Conservation (phyloP, 2,329 filamentous ascomycete species). For the Apiospora kogelbergensis region DNA sequence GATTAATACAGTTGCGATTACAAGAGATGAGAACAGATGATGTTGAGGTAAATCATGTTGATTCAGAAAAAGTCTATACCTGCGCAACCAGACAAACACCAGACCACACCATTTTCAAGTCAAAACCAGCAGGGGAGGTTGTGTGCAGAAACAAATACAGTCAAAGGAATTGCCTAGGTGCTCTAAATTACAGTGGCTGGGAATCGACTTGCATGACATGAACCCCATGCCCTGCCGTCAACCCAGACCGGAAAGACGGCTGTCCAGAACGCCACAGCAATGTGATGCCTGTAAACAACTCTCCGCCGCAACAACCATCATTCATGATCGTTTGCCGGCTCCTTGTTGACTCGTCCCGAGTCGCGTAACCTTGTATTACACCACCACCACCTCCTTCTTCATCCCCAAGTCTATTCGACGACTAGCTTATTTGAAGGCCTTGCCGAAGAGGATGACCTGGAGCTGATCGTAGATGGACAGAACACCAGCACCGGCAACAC, state of each 20-base stretch:
- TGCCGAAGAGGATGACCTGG: constrained; percentile 99
- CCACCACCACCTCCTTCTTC: constrained; percentile 31
- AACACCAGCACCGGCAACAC: constrained; percentile 99
- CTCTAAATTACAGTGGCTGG: constrained; percentile 65
- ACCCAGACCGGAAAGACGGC: constrained; percentile 34
- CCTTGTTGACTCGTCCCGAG: constrained; percentile 33
- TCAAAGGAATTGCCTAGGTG: constrained; percentile 57
- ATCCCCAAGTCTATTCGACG: constrained; percentile 40
- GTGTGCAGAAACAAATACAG: constrained; percentile 38
- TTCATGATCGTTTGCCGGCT: constrained; percentile 41
- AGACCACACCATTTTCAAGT: constrained; percentile 25
- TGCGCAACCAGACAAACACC: constrained; percentile 11
- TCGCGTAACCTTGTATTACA: constrained; percentile 33
- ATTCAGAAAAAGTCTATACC: constrained; percentile 6
- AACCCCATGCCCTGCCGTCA: constrained; percentile 36
- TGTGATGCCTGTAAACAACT: constrained; percentile 35
- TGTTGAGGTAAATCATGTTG: neutral
- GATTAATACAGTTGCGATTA: too few species aligned
- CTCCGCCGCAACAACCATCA: constrained; percentile 48
- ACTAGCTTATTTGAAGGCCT: constrained; percentile 77
- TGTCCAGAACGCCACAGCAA: constrained; percentile 38
- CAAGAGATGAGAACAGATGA: neutral
- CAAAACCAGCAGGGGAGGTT: constrained; percentile 28
- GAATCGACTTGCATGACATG: constrained; percentile 46
- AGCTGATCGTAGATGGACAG: constrained; percentile 99